Evolutionary conservation across 345 rosid genomes (phyloP).

Genomic region (Balakata baccata): DNA sequence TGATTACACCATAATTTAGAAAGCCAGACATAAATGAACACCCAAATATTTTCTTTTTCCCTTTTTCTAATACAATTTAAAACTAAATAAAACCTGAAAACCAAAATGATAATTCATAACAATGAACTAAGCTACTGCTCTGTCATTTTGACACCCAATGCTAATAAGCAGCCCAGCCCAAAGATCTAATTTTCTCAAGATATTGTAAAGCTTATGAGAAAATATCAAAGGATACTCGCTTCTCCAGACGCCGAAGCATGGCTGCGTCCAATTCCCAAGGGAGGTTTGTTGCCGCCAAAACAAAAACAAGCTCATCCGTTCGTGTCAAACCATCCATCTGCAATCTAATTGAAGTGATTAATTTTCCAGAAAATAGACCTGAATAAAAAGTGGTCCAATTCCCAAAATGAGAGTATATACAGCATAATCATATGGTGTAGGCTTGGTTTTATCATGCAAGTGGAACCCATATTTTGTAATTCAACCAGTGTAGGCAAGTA

Average conservation of each 20-base stretch:
- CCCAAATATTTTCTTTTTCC: neutral
- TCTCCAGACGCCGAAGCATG: slow-evolving; percentile 96
- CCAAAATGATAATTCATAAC: neutral
- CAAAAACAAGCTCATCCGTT: slow-evolving; percentile 87
- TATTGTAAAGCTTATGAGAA: neutral
- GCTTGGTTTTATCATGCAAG: neutral
- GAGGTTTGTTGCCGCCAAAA: slow-evolving; percentile 95
- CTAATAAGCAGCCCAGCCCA: neutral
- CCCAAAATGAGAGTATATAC: neutral
- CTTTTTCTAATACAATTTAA: neutral
- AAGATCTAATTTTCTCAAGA: neutral
- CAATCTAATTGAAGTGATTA: slow-evolving; percentile 30
- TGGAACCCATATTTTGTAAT: neutral
- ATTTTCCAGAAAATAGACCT: slow-evolving; percentile 13
- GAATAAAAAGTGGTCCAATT: neutral
- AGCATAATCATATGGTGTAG: neutral
- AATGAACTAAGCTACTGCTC: neutral
- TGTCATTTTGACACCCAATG: neutral
- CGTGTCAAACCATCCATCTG: slow-evolving; percentile 96
- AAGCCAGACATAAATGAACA: too few relatives aligned
- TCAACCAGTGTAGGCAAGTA: neutral
- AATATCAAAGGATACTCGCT: slow-evolving; percentile 71
- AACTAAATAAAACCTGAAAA: neutral
- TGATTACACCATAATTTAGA: neutral
- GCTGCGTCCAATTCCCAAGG: slow-evolving; percentile 99